Percentiles rank a stretch among this genome's conserved stretches.
Evolutionary conservation across 306 rosid species (phyloP).

Genomic region (barrel medic (Medicago truncatula)): DNA sequence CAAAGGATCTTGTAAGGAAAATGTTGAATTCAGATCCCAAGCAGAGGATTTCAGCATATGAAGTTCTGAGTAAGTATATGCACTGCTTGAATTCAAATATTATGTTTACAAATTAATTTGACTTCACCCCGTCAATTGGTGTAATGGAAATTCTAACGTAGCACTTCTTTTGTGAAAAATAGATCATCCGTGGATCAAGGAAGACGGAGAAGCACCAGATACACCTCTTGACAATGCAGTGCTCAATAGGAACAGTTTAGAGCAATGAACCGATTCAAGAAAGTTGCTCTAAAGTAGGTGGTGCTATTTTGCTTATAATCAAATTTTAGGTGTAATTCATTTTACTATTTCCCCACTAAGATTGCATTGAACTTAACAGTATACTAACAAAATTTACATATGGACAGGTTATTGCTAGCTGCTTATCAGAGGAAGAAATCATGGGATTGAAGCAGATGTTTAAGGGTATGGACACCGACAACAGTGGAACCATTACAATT

Average conservation of each 20-base stretch:
- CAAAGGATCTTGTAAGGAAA: slow-evolving; percentile 94
- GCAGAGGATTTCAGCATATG: slow-evolving; percentile 80
- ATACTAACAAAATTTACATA: not conserved
- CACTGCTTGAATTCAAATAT: not conserved
- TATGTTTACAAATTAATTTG: slow-evolving; percentile 49
- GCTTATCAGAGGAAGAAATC: slow-evolving; percentile 97
- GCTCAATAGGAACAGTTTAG: slow-evolving; percentile 85
- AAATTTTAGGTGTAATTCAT: too few species aligned
- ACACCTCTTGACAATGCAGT: slow-evolving; percentile 96
- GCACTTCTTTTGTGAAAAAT: slow-evolving; percentile 20
- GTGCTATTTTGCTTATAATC: not conserved
- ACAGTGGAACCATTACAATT: slow-evolving; percentile 94
- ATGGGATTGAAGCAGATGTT: slow-evolving; percentile 95
- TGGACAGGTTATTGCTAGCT: slow-evolving; percentile 87
- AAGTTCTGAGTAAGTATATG: slow-evolving; percentile 76
- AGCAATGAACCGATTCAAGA: slow-evolving; percentile 97
- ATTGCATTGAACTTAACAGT: not conserved
- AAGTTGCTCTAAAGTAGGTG: slow-evolving; percentile 82
- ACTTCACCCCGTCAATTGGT: not conserved
- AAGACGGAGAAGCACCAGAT: slow-evolving; percentile 98
- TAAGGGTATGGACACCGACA: too few species aligned
- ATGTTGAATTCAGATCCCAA: slow-evolving; percentile 88
- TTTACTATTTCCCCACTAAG: too few species aligned
- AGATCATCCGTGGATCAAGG: slow-evolving; percentile 99
- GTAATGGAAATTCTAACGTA: slow-evolving; percentile 28